These are phyloP conservation scores for Mycocentrospora acerina DNA, from an alignment of 2,329 filamentous ascomycete species.

Conservation along the genomic window DNA sequence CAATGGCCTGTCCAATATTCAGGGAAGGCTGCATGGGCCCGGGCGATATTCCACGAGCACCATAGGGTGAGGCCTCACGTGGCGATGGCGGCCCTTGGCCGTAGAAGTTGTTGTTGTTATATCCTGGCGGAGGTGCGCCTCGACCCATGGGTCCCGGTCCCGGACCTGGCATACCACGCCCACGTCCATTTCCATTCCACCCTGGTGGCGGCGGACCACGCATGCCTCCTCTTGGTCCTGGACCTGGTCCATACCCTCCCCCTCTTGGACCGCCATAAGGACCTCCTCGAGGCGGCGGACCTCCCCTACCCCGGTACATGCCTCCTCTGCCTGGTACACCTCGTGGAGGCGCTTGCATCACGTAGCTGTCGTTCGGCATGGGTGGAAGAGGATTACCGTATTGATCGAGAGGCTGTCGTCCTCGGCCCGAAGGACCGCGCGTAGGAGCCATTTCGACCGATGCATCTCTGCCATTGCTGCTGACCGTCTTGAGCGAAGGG, in stretches of 20 bases:
- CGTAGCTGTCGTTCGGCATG: slow-evolving; percentile 49
- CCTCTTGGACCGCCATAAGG: slow-evolving; percentile 35
- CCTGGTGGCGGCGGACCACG: slow-evolving; percentile 45
- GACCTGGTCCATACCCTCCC: slow-evolving; percentile 32
- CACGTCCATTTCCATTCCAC: slow-evolving; percentile 42
- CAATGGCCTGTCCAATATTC: slow-evolving; percentile 66
- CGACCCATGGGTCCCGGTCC: slow-evolving; percentile 42
- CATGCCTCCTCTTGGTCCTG: slow-evolving; percentile 39
- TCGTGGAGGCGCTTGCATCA: slow-evolving; percentile 43
- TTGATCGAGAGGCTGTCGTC: slow-evolving; percentile 56
- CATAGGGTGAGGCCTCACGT: slow-evolving; percentile 41
- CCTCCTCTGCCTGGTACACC: slow-evolving; percentile 46
- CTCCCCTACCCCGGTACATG: slow-evolving; percentile 42
- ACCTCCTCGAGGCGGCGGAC: slow-evolving; percentile 39
- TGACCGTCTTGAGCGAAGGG: slow-evolving; percentile 60
- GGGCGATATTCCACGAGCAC: slow-evolving; percentile 56
- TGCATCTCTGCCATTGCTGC: slow-evolving; percentile 46
- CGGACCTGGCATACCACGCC: slow-evolving; percentile 37
- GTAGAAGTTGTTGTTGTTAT: slow-evolving; percentile 42
- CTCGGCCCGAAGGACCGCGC: slow-evolving; percentile 40
- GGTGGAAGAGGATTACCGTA: slow-evolving; percentile 62
- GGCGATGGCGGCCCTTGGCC: slow-evolving; percentile 45
- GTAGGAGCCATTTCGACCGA: slow-evolving; percentile 38
- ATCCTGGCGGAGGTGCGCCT: slow-evolving; percentile 47
- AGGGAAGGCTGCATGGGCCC: slow-evolving; percentile 36